phyloP scores from a whole-genome alignment of 2,329 filamentous ascomycete genomes.

The Bertia moriformis region DNA sequence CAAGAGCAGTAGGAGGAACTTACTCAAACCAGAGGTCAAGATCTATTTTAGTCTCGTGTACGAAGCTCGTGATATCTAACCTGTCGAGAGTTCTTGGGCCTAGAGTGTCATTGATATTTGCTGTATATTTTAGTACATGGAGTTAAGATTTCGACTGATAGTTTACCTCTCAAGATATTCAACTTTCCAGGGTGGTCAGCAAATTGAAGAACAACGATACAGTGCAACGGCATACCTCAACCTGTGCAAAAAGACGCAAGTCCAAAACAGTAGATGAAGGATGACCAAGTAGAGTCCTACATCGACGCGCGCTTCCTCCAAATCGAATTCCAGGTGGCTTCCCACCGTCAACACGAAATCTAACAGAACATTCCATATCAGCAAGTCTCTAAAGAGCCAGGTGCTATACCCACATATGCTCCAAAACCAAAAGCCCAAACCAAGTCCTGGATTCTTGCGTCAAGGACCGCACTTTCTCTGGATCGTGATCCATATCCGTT shows the following conservation, averaged over 20 bases:
- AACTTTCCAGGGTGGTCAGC: conserved; percentile 13
- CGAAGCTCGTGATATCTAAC: conserved; percentile 19
- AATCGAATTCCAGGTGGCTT: conserved; percentile 21
- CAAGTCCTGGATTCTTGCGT: conserved; percentile 29
- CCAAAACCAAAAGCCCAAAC: conserved; percentile 35
- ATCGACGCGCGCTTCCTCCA: conserved; percentile 21
- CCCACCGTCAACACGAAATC: conserved; percentile 25
- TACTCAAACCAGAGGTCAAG: conserved; percentile 31
- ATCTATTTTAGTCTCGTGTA: conserved; percentile 28
- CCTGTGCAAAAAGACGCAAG: conserved; percentile 33
- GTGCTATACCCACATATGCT: conserved; percentile 22
- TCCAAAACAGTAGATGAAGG: conserved; percentile 28
- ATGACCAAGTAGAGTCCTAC: conserved; percentile 26
- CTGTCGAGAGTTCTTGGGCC: conserved; percentile 12
- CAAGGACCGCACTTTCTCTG: too few species aligned
- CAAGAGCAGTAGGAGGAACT: too few species aligned
- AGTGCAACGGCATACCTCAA: conserved; percentile 18
- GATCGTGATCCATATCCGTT: conserved; percentile 8
- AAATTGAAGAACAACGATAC: neutral
- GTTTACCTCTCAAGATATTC: conserved; percentile 21
- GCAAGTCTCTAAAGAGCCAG: conserved; percentile 21
- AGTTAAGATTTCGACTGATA: too few species aligned
- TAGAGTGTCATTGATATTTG: conserved; percentile 19
- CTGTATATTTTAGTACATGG: conserved; percentile 7
- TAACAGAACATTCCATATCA: conserved; percentile 8